These are phyloP conservation scores for Phytopythium montanum DNA, from an alignment of 352 stramenopile genomes.

Conservation along the genomic window DNA sequence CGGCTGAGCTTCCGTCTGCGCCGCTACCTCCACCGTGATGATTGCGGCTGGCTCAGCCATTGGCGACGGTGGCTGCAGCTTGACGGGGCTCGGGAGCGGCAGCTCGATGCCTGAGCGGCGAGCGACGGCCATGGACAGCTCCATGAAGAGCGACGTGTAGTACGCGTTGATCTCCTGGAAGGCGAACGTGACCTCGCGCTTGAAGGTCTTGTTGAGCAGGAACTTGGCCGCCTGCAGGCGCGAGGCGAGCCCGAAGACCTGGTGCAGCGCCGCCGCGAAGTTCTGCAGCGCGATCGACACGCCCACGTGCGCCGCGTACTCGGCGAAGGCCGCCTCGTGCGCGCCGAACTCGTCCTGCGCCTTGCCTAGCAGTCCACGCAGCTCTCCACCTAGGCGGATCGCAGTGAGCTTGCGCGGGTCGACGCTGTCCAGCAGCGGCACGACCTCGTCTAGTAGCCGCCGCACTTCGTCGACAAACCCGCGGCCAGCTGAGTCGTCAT, in stretches of 20 bases:
- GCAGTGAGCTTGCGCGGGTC: conserved; percentile 58
- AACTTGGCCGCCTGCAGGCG: conserved; percentile 60
- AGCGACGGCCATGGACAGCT: conserved; percentile 72
- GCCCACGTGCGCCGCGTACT: conserved; percentile 44
- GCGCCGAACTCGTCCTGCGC: conserved; percentile 72
- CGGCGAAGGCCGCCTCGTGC: conserved; percentile 55
- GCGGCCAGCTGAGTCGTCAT: background rate
- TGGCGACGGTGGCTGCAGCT: conserved; percentile 11
- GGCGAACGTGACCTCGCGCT: conserved; percentile 67
- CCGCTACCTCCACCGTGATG: background rate
- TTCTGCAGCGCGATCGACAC: conserved; percentile 75
- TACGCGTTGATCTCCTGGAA: conserved; percentile 87
- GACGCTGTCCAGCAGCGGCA: conserved; percentile 53
- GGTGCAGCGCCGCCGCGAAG: conserved; percentile 54
- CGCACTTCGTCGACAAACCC: conserved; percentile 38
- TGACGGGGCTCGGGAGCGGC: conserved; percentile 39
- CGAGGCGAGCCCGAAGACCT: conserved; percentile 52
- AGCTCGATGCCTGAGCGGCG: conserved; percentile 42
- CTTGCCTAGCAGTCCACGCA: conserved; percentile 75
- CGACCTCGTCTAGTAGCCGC: conserved; percentile 37
- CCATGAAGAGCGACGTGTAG: conserved; percentile 82
- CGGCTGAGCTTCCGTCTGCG: background rate
- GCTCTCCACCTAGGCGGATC: conserved; percentile 62
- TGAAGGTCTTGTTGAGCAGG: conserved; percentile 76
- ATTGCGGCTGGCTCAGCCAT: conserved; percentile 6